These are phyloP conservation scores for Tricholoma sp. DNA, from an alignment of 768 basidiomycete genomes.

Conservation along the genomic window DNA sequence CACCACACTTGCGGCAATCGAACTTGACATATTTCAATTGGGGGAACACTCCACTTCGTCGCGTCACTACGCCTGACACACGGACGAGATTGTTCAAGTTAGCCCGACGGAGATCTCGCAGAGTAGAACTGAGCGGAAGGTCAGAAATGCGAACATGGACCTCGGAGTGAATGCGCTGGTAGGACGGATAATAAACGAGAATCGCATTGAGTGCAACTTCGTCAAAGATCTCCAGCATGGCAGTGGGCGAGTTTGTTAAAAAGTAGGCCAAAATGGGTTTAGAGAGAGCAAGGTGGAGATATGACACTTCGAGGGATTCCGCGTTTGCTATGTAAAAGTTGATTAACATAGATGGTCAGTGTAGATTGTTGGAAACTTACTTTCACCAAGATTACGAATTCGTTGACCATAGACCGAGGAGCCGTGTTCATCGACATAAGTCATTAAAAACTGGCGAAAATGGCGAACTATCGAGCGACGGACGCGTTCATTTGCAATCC, in stretches of 20 bases:
- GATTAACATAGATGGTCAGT: background rate
- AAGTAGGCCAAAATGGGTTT: slow-evolving; percentile 98
- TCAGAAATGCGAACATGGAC: slow-evolving; percentile 97
- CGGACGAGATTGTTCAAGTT: slow-evolving; percentile 95
- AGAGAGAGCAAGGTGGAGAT: slow-evolving; percentile 86
- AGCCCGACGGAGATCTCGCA: slow-evolving; percentile 88
- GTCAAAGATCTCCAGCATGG: slow-evolving; percentile 94
- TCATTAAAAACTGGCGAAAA: slow-evolving; percentile 94
- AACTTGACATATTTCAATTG: slow-evolving; percentile 99
- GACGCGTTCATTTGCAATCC: slow-evolving; percentile 93
- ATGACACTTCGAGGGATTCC: slow-evolving; percentile 96
- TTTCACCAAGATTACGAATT: slow-evolving; percentile 91
- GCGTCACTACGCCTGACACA: slow-evolving; percentile 92
- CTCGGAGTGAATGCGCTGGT: slow-evolving; percentile 96
- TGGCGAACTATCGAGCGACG: slow-evolving; percentile 85
- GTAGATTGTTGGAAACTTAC: slow-evolving; percentile 39
- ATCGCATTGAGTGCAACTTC: slow-evolving; percentile 93
- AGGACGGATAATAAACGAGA: slow-evolving; percentile 91
- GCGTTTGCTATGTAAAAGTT: slow-evolving; percentile 68
- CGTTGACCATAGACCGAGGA: slow-evolving; percentile 92
- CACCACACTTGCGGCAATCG: slow-evolving; percentile 92
- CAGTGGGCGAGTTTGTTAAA: slow-evolving; percentile 88
- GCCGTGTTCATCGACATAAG: slow-evolving; percentile 89
- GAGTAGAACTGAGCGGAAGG: slow-evolving; percentile 81
- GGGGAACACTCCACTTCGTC: slow-evolving; percentile 96